Evolutionary conservation across 148 eudicot species (phyloP), one percentile per base, ranked within the genome.

Genomic region (Vaccinium myrtillus): DNA sequence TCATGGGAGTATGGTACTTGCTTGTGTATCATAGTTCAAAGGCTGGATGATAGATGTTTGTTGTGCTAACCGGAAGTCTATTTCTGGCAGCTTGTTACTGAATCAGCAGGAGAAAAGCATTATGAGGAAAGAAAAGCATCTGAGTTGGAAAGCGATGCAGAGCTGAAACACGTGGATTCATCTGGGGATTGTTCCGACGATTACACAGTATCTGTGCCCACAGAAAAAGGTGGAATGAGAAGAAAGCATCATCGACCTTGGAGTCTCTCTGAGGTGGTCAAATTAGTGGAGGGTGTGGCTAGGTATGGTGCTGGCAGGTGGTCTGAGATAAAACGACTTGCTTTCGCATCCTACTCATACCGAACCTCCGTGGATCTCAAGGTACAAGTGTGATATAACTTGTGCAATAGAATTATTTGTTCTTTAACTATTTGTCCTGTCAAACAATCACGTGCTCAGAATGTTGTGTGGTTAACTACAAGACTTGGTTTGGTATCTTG

Each of bases 241-340:
- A 93, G 99, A 90, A 97, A 97, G 83, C 98, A 95, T 88, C 99
- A 97, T 88, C 93, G 99, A 53, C 98, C 98, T 82, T 97, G 99
- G 99, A 90, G 92, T 74, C 89, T 94, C 21, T 84, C 88, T 25
- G 99, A 97, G 87, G 99, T 97, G 63, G 91, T 93, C 80, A 95
- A 97, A 88, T 87, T 97, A 79, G 99, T 97, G 84, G 98, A 95
- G 73, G 99, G 99, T 86, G 98, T 97, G 48, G 89, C 98, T 69
- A 94, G 83, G 81, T 95, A 90, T 83, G 99, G 99, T 85, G 93
- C 91, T 89, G 99, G 99, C 86, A 92, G 96, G 75, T 97, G 99
- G 99, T 97, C 99, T 14, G 99, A 97, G 94, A 97, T 97, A 13
- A 97, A 97, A 88, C 87, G 94, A 36, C 88, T 95, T 86, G 88